Evolutionary conservation across 805 yeast species (phyloP).

Genomic region (Kluyveromyces wickerhamii): DNA sequence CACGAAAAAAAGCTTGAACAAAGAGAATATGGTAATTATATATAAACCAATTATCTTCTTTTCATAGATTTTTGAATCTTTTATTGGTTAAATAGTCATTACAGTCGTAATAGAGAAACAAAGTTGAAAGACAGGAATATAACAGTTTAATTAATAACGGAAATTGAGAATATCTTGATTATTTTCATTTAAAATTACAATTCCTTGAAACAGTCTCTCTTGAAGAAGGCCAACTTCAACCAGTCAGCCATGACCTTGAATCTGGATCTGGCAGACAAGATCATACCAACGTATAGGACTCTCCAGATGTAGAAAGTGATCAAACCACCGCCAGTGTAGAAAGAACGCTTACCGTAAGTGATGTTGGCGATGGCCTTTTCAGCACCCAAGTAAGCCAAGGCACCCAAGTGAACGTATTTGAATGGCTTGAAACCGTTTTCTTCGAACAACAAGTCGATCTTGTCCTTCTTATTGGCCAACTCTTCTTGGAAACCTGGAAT

Average conservation of each 20-base stretch:
- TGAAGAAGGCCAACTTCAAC: constrained; percentile 80
- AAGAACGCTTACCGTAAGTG: constrained; percentile 68
- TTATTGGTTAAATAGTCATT: constrained; percentile 7
- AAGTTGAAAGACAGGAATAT: background rate
- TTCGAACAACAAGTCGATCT: constrained; percentile 35
- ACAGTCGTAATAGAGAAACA: constrained; percentile 7
- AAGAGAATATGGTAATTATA: too few relatives aligned
- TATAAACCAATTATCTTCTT: too few relatives aligned
- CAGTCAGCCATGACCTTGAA: constrained; percentile 81
- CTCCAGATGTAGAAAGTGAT: constrained; percentile 91
- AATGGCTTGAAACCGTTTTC: constrained; percentile 55
- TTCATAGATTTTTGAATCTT: constrained; percentile 2
- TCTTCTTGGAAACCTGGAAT: constrained; percentile 33
- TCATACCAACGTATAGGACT: constrained; percentile 82
- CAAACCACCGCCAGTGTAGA: constrained; percentile 80
- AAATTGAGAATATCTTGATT: background rate
- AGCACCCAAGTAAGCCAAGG: constrained; percentile 86
- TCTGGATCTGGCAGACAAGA: constrained; percentile 80
- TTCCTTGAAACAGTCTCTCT: constrained; percentile 90
- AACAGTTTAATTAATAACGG: background rate
- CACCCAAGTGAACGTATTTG: constrained; percentile 81
- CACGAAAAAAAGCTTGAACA: too few relatives aligned
- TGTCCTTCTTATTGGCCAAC: constrained; percentile 31
- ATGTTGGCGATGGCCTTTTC: constrained; percentile 93
- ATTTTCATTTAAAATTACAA: constrained; percentile 29